Percentiles rank a stretch among this genome's conserved stretches.
Conservation (phyloP, 495 filamentous ascomycete species). For the Penicillium riverlandense region DNA sequence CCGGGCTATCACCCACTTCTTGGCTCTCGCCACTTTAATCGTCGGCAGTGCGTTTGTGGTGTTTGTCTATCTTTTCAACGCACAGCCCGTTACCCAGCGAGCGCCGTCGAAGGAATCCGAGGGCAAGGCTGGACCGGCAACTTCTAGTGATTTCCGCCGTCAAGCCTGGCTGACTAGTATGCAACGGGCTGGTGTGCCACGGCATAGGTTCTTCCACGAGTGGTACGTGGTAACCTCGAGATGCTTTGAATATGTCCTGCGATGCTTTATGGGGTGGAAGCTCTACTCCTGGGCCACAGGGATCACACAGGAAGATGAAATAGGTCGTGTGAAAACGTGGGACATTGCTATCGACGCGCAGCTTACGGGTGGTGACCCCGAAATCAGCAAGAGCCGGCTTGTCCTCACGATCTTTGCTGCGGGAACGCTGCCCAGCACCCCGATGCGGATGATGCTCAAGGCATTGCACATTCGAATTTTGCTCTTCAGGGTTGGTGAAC, state of each 20-base stretch:
- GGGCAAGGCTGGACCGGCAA: conserved; percentile 53
- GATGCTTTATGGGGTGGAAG: conserved; percentile 68
- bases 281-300: conserved; percentile 73
- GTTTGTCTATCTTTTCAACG: conserved; percentile 59
- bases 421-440: conserved; percentile 78
- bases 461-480: conserved; percentile 85
- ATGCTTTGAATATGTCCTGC: conserved; percentile 70
- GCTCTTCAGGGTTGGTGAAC: conserved; percentile 67
- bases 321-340: conserved; percentile 86
- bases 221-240: conserved; percentile 73
- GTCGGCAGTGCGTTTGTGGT: conserved; percentile 62
- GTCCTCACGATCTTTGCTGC: conserved; percentile 84
- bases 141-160: conserved; percentile 76
- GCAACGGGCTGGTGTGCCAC: conserved; percentile 90
- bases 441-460: conserved; percentile 82
- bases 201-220: conserved; percentile 77
- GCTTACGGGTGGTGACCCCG: conserved; percentile 84
- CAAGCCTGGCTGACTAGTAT: conserved; percentile 93
- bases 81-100: conserved; percentile 31
- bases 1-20: conserved; percentile 34
- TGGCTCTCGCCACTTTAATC: conserved; percentile 55
- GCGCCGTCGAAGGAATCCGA: conserved; percentile 10
- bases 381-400: conserved; percentile 81
- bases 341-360: conserved; percentile 91
- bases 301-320: conserved; percentile 77